Base-by-base conservation (phyloP, 495 filamentous ascomycete species). In the Daldinia childiae region DNA sequence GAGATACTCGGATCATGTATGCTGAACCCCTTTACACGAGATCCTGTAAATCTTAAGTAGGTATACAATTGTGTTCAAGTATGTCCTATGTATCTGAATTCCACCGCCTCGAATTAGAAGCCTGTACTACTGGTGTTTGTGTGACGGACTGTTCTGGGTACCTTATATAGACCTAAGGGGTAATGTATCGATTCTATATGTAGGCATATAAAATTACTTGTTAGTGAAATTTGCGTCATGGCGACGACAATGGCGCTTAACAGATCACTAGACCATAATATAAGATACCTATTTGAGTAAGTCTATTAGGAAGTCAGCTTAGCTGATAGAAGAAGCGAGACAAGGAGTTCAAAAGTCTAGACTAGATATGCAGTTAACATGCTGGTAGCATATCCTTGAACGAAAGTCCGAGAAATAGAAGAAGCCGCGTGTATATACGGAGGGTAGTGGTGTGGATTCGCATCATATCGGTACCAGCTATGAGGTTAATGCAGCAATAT, bases 1-100 rank as follows among this genome's bases (percentile, higher is more conserved):
- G 62, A 62, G 58, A 50, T 68, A 41, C 21, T 65, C 65, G 70
- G 68, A 68, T 66, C 36, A 68, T 72, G 70, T 68, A 69, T 66
- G 51, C 34, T 36, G 12, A 29, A 3, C 59, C 56, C 34, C 43
- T 69, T 73, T 73, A 73, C 70, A 73, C 70, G 70, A 66, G 70
- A 66, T 73, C 62, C 27, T 45, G 56, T 52, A 17, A 64, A 62
- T 48, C 52, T 24, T 26, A 30, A 41, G 58, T 26, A 30, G 32
- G 58, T n/a, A 39, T 48, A 62, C 52, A 30, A 24, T 6, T 48
- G 43, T 48, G 43, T 48, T 48, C 43, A 12, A 48, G 17, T 48
- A 48, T 48, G 43, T 21, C 43, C 51, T n/a, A 29, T 30, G 12
- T 54, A 54, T 54, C 11, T n/a, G n/a, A 30, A 54, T 27, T 54